Conservation (phyloP, 108 stramenopile genomes). For the Cyclostephanos tholiformis region DNA sequence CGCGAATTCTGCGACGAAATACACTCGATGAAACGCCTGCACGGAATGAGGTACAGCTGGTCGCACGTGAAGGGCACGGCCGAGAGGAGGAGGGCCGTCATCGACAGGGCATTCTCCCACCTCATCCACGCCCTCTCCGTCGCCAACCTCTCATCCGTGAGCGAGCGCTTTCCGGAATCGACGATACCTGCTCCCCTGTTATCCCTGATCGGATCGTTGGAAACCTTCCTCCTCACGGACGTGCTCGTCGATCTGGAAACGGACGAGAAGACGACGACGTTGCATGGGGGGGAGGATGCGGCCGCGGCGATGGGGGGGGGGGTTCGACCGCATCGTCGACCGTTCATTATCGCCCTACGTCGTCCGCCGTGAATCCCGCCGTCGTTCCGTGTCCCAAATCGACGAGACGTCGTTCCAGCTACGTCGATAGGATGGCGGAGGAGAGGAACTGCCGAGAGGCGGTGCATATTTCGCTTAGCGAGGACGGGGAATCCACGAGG, state of each 20-base stretch:
- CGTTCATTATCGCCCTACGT: too few species aligned
- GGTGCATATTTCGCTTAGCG: conserved; percentile 9
- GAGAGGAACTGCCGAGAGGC: conserved; percentile 1
- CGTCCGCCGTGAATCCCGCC: neutral
- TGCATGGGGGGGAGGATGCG: too few species aligned
- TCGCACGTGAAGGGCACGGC: conserved; percentile 29
- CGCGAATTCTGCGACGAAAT: conserved; percentile 44
- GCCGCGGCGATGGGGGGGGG: too few species aligned
- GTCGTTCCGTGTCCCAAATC: conserved; percentile 10
- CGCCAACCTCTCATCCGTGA: neutral
- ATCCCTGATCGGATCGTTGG: conserved; percentile 20
- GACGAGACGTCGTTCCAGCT: conserved; percentile 20
- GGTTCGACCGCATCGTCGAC: too few species aligned
- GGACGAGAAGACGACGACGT: too few species aligned
- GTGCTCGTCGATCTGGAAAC: conserved; percentile 20
- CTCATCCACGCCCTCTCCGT: conserved; percentile 14
- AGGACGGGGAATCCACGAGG: neutral
- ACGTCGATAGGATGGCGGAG: conserved; percentile 17
- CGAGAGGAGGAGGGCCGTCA: conserved; percentile 24
- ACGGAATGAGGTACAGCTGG: conserved; percentile 34
- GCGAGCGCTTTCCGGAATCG: neutral
- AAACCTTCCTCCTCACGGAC: conserved; percentile 39
- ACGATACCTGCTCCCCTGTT: conserved; percentile 29
- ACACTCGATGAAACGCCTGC: conserved; percentile 38
- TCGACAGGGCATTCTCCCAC: conserved; percentile 32